Base-by-base conservation (phyloP, 164 flowering plant genomes). In the Akebia trifoliata region DNA sequence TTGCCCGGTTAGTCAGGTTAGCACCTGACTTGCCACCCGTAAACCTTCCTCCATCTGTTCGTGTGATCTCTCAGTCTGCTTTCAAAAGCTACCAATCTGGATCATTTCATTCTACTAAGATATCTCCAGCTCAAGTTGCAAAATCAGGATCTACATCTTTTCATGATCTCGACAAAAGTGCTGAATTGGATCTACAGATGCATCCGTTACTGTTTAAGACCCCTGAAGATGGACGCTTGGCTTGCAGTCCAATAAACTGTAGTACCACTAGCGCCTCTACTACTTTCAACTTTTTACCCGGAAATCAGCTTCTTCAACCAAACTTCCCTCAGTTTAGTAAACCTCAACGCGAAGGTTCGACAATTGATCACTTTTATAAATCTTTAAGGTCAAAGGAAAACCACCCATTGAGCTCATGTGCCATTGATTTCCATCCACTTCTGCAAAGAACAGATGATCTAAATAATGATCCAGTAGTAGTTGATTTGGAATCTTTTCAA, bases 21-120 rank as follows among this genome's bases (percentile, higher is more conserved):
- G 92, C 97, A 49, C 99, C 99, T 12, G 84, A 71, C 50, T 76
- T 93, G 67, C 95, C 97, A 58, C 95, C 95, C 25, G 87, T 93
- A 44, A 87, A 89, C 73, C 97, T 90, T 60, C 98, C 97, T 25
- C 82, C 89, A 50, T 77, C 94, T 65, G 98, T 87, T 55, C 90
- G 92, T 50, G 71, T 93, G 38, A 79, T 93, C 61, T 75, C 98
- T 22, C 86, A 82, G 58, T 78, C 95, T 20, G 84, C 80, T 62
- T 74, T 88, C 43, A 72, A 69, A 68, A 78, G 54, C 50, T 72
- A 62, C 54, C 75, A 65, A 12, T 59, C 28, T 63, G 80, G 63
- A 31, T 38, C 74, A 44, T 63, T 79, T 35, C 18, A 47, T 26
- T 49, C 64, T 29, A 62, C 48, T 6, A 54, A 20, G 28, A 22